A percentile compares a stretch with the other conserved stretches of the same genome.
These are phyloP conservation scores for Fraxinus sp. DNA, from an alignment of 305 asterid species.

Conservation along the genomic window DNA sequence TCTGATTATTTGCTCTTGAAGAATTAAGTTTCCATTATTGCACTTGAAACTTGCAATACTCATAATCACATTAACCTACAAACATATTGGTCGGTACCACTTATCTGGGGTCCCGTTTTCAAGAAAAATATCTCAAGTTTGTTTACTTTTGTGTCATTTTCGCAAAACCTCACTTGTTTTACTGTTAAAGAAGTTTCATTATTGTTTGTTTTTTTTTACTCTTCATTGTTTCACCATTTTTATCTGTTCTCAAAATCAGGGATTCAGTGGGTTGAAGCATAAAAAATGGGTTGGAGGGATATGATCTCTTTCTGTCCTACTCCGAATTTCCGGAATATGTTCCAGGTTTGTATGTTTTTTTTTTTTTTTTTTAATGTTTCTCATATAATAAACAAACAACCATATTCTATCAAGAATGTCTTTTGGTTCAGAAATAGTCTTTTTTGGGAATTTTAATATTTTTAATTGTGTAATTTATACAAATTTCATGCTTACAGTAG, in stretches of 20 bases:
- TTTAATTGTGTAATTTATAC: not conserved
- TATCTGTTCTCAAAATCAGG: constrained; percentile 17
- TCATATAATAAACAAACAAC: too few species aligned
- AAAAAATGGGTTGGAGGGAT: constrained; percentile 51
- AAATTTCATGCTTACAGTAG: not conserved
- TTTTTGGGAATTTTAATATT: too few species aligned
- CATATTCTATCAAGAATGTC: too few species aligned
- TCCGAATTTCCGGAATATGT: constrained; percentile 46
- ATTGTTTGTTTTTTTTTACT: not conserved
- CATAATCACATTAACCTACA: not conserved
- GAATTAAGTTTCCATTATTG: not conserved
- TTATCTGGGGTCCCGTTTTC: constrained; percentile 21
- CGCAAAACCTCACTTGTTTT: constrained; percentile 25
- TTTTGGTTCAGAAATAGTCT: too few species aligned
- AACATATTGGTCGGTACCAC: not conserved
- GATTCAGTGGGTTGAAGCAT: constrained; percentile 14
- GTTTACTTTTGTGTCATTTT: constrained; percentile 17
- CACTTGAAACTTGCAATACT: not conserved
- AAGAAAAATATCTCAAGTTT: constrained; percentile 13
- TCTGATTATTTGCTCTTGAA: not conserved
- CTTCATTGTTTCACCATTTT: not conserved
- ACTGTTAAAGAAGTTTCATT: too few species aligned
- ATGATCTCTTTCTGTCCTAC: constrained; percentile 38
- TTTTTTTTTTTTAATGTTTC: too few species aligned
- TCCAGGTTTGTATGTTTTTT: constrained; percentile 81